A percentile compares a stretch with the other conserved stretches of the same genome.
Conservation (phyloP, 208 protist genomes). For the Trypanosoma brucei region DNA sequence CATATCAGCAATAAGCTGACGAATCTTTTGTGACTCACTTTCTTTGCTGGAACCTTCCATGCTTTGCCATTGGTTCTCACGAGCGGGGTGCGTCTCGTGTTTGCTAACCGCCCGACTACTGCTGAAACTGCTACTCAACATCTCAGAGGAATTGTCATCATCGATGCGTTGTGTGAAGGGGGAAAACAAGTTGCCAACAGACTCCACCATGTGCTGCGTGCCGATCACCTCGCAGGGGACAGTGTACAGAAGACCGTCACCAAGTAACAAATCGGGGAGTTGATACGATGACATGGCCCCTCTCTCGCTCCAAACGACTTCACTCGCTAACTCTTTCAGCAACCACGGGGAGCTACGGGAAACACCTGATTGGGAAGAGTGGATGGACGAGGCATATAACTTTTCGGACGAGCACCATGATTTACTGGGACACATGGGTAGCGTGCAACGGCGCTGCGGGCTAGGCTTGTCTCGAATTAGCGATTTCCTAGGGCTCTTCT, state of each 20-base stretch:
- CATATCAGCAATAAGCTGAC: constrained; percentile 32
- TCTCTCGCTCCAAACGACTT: constrained; percentile 9
- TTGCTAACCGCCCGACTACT: neutral
- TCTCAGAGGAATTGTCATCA: neutral
- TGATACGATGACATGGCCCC: constrained; percentile 7
- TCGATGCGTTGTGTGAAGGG: constrained; percentile 6
- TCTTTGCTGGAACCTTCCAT: neutral
- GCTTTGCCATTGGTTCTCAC: too few relatives aligned
- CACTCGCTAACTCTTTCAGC: constrained; percentile 25
- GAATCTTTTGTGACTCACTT: constrained; percentile 11
- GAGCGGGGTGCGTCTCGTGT: too few relatives aligned
- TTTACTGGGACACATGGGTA: neutral
- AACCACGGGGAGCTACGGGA: constrained; percentile 21
- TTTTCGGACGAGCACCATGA: neutral
- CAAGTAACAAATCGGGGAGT: constrained; percentile 13
- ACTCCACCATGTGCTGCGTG: constrained; percentile 13
- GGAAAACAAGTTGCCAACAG: constrained; percentile 30
- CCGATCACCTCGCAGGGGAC: constrained; percentile 33
- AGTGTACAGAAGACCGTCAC: constrained; percentile 29
- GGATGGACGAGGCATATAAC: neutral
- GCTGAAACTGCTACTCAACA: neutral
- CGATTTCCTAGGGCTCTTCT: neutral
- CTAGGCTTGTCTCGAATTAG: neutral
- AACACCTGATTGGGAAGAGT: neutral
- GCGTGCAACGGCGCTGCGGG: neutral